These are phyloP conservation scores for Trichoderma harzianum DNA, from an alignment of 2,329 filamentous ascomycete species.

Conservation along the genomic window DNA sequence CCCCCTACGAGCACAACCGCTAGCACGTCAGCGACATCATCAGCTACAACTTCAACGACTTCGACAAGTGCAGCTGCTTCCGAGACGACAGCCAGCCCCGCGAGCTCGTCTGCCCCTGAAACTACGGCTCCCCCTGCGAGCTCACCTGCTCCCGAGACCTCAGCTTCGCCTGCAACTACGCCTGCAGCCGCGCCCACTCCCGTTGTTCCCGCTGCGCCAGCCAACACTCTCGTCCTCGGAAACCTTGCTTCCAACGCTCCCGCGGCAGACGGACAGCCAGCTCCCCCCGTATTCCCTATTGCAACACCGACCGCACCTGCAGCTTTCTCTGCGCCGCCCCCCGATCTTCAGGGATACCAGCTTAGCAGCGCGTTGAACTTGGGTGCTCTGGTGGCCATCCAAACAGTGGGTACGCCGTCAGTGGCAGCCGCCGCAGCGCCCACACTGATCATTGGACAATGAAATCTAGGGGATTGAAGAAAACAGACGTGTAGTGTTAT, in stretches of 20 bases:
- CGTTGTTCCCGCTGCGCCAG: not conserved
- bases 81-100: not conserved
- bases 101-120: not conserved
- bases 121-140: not conserved
- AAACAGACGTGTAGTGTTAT: not conserved
- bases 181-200: not conserved
- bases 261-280: slow-evolving; percentile 3
- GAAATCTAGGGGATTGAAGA: not conserved
- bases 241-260: not conserved
- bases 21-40: not conserved
- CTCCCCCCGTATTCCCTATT: not conserved
- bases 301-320: slow-evolving; percentile 1
- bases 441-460: not conserved
- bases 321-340: slow-evolving; percentile 5
- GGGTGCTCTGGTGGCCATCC: slow-evolving; percentile 1
- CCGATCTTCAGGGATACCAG: slow-evolving; percentile 11
- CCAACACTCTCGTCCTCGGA: slow-evolving; percentile 7
- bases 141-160: not conserved
- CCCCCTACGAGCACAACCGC: not conserved
- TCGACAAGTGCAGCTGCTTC: not conserved
- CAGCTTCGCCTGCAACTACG: not conserved
- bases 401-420: not conserved
- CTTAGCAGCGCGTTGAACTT: slow-evolving; percentile 9
- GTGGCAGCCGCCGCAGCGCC: not conserved
- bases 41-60: not conserved